Percentiles rank a stretch among this genome's conserved stretches.
Evolutionary conservation across 768 basidiomycete genomes (phyloP).

Genomic region (Paxillus involutus): DNA sequence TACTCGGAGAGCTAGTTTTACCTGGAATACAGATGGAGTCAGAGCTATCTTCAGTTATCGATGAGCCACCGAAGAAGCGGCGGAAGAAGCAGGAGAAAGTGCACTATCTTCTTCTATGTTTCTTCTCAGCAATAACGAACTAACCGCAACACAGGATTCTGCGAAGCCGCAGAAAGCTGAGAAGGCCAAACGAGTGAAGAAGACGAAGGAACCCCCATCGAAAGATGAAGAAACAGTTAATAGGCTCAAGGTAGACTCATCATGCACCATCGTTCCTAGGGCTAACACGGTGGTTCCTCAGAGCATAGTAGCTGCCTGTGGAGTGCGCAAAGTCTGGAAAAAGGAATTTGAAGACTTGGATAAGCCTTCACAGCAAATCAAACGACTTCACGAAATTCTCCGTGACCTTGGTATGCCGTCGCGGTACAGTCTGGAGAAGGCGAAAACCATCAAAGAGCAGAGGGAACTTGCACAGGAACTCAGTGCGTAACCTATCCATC

Average conservation of each 20-base stretch:
- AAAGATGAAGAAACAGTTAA: constrained; percentile 78
- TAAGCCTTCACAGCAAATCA: constrained; percentile 60
- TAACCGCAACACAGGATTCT: constrained; percentile 16
- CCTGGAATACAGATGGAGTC: constrained; percentile 32
- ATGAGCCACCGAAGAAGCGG: constrained; percentile 53
- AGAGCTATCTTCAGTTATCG: constrained; percentile 58
- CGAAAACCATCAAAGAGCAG: constrained; percentile 67
- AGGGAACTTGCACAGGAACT: constrained; percentile 79
- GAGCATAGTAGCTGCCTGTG: constrained; percentile 73
- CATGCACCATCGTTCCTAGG: background rate
- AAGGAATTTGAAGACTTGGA: constrained; percentile 66
- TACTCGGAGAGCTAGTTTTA: constrained; percentile 33
- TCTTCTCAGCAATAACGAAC: background rate
- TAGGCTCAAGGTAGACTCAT: constrained; percentile 58
- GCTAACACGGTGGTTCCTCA: constrained; percentile 23
- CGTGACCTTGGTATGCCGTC: constrained; percentile 79
- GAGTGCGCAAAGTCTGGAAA: constrained; percentile 74
- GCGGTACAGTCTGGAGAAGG: constrained; percentile 76
- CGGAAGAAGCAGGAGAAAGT: constrained; percentile 43
- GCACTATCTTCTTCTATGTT: background rate
- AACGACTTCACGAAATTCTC: constrained; percentile 62
- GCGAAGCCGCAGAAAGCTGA: constrained; percentile 22
- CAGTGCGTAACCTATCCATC: constrained; percentile 43
- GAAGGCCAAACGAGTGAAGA: constrained; percentile 30
- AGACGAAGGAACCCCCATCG: constrained; percentile 32